Evolutionary conservation across 306 rosid species (phyloP), one percentile per base, ranked within the genome.

Genomic region (Cajanus cajan): DNA sequence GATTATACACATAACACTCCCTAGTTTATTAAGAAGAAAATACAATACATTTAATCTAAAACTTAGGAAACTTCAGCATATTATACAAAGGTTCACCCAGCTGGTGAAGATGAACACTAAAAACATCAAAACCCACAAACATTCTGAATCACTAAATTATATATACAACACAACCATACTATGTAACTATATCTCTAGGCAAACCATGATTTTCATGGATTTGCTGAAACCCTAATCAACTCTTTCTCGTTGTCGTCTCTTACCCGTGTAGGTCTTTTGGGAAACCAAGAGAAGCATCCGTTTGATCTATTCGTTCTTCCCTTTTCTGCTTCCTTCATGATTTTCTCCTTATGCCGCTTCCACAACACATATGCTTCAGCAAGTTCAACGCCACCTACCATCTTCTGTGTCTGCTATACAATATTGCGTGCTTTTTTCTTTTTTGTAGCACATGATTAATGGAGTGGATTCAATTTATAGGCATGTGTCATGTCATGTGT

Each of bases 311-410:
- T 44, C 24, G 44, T 45, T 61, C 34, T 59, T 76, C 48, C 37
- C 22, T 15, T 44, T 69, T 45, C 73, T 33, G 11, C 21, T 67
- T 36, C 47, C 65, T 75, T 82, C 72, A 67, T 8, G n/a, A n/a
- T n/a, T 57, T 82, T 82, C 31, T 81, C 77, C 40, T 24, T 74
- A n/a, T 58, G 33, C 67, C 16, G 51, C 57, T 74, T 68, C 36
- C 73, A 4, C 37, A 69, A 18, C 39, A 82, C 85, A 70, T 82
- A 47, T 14, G 67, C 85, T 74, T 82, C 82, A 47, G 78, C 82
- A 82, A 69, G 67, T 22, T 69, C 78, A 31, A 67, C 13, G 10
- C 76, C 65, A 11, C 2, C 57, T 43, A 44, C 64, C 84, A 74
- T 81, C 55, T 80, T 50, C 40, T 71, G 37, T 48, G 54, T 45